These are phyloP conservation scores for Ceratobasidium sp. DNA, from an alignment of 1,284 basidiomycete genomes.

Conservation along the genomic window DNA sequence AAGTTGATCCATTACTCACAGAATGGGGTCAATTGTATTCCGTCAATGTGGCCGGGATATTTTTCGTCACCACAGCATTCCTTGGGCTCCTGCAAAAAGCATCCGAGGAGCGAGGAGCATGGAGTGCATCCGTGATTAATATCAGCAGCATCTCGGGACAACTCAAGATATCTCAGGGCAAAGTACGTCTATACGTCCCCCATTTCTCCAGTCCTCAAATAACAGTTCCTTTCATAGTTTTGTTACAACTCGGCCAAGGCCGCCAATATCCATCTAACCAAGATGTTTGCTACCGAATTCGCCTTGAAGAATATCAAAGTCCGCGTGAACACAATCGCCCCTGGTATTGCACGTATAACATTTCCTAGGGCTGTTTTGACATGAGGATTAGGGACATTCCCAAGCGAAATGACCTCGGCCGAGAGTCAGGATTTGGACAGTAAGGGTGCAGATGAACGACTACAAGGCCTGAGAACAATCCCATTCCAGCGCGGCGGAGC, in stretches of 20 bases:
- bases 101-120: constrained; percentile 51
- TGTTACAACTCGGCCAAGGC: constrained; percentile 81
- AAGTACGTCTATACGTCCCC: constrained; percentile 57
- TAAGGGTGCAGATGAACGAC: neutral
- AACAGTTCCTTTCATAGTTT: constrained; percentile 57
- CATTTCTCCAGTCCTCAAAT: neutral
- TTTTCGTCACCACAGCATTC: constrained; percentile 77
- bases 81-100: constrained; percentile 66
- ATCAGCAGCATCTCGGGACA: constrained; percentile 77
- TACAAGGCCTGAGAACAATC: neutral
- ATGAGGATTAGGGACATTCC: constrained; percentile 42
- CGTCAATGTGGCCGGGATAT: constrained; percentile 73
- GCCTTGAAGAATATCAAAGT: constrained; percentile 67
- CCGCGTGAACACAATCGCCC: constrained; percentile 65
- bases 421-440: constrained; percentile 44
- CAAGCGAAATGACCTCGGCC: constrained; percentile 72
- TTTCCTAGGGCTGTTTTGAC: no score
- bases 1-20: neutral
- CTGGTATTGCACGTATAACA: constrained; percentile 51
- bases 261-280: constrained; percentile 73
- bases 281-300: constrained; percentile 75
- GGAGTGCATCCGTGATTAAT: constrained; percentile 71
- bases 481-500: constrained; percentile 5
- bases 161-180: constrained; percentile 71
- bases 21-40: constrained; percentile 35